These are phyloP conservation scores for Cryptomeria japonica DNA, from an alignment of 75 land plant species.

Conservation along the genomic window DNA sequence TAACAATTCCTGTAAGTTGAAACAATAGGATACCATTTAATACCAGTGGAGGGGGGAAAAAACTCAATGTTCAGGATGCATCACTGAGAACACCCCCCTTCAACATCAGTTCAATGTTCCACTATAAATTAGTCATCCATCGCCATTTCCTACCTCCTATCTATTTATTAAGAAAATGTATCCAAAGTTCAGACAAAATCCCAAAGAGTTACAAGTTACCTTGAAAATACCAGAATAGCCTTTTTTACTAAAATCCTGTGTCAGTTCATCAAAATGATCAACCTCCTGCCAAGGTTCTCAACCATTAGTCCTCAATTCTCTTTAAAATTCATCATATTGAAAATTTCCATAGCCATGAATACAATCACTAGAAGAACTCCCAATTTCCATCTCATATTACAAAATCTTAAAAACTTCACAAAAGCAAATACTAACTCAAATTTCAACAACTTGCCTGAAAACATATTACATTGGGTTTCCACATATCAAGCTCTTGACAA, in stretches of 20 bases:
- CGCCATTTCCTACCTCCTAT: too few species aligned
- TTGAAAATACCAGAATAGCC: conserved; percentile 59
- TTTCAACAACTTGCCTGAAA: conserved; percentile 46
- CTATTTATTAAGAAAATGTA: not conserved
- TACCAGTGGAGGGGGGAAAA: not conserved
- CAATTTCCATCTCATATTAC: not conserved
- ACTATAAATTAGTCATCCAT: too few species aligned
- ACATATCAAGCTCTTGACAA: conserved; percentile 41
- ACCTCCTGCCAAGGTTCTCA: conserved; percentile 51
- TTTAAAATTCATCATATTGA: not conserved
- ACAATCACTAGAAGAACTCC: not conserved
- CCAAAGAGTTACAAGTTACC: conserved; percentile 22
- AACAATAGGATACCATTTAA: not conserved
- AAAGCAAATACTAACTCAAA: not conserved
- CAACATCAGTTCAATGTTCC: not conserved
- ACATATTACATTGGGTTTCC: conserved; percentile 54
- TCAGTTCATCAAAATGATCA: conserved; percentile 56
- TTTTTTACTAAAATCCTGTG: conserved; percentile 26
- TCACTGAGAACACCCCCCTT: not conserved
- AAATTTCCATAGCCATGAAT: not conserved
- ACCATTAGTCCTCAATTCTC: not conserved
- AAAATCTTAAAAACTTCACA: not conserved
- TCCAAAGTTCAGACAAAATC: not conserved
- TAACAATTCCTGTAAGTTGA: not conserved
- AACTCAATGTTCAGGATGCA: not conserved